Percentiles rank a stretch among this genome's conserved stretches.
Evolutionary conservation across 805 yeast genomes (phyloP).

Genomic region (Candida manassasensis): DNA sequence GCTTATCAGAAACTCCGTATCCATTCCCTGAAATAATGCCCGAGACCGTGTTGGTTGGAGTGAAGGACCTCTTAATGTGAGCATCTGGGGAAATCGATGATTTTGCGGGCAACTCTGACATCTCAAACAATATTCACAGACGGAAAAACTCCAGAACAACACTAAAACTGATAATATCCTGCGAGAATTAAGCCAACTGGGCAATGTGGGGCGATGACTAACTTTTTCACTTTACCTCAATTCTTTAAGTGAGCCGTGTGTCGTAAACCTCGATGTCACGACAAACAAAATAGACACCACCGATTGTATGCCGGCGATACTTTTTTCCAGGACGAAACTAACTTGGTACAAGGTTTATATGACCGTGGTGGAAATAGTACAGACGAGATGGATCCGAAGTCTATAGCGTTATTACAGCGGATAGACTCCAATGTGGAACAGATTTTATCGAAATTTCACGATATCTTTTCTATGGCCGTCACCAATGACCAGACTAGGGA

Average conservation of each 20-base stretch:
- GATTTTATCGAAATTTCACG: slow-evolving; percentile 48
- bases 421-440: slow-evolving; percentile 50
- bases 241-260: no score
- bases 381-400: slow-evolving; percentile 39
- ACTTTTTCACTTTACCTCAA: no score
- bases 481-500: slow-evolving; percentile 38
- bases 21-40: slow-evolving; percentile 14
- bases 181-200: no score
- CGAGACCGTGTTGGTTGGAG: neutral
- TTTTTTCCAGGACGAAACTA: no score
- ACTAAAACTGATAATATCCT: no score
- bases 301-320: no score
- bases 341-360: no score
- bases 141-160: no score
- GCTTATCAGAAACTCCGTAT: slow-evolving; percentile 22
- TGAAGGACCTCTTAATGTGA: neutral
- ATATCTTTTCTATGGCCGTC: slow-evolving; percentile 45
- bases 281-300: no score
- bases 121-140: neutral
- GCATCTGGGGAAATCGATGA: neutral
- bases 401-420: slow-evolving; percentile 29
- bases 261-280: no score
- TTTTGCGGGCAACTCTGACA: neutral
- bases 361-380: neutral
- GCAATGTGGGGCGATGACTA: no score